phyloP scores from a whole-genome alignment of 495 filamentous ascomycete genomes.

The Neurospora hispaniola region DNA sequence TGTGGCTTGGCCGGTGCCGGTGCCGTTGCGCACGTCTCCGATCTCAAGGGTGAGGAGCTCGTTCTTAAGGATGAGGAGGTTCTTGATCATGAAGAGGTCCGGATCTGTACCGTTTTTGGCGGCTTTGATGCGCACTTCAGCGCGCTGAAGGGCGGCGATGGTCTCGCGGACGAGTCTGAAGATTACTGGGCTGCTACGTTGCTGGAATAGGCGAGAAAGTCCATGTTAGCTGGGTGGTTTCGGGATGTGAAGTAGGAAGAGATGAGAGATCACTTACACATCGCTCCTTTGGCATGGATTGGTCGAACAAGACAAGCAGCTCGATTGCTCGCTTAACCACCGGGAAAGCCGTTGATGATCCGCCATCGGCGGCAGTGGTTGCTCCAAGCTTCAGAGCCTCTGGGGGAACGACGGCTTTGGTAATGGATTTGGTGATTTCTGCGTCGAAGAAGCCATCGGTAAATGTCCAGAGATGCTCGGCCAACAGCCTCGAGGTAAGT shows the following conservation, averaged over 20 bases:
- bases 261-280: slow-evolving; percentile 47
- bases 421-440: slow-evolving; percentile 40
- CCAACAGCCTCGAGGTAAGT: slow-evolving; percentile 47
- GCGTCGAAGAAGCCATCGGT: slow-evolving; percentile 40
- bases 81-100: slow-evolving; percentile 82
- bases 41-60: slow-evolving; percentile 90
- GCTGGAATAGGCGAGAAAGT: slow-evolving; percentile 28
- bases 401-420: slow-evolving; percentile 29
- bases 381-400: slow-evolving; percentile 35
- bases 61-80: slow-evolving; percentile 82
- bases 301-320: slow-evolving; percentile 75
- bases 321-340: slow-evolving; percentile 70
- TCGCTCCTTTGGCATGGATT: slow-evolving; percentile 49
- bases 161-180: slow-evolving; percentile 37
- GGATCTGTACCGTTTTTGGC: slow-evolving; percentile 42
- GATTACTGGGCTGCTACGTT: slow-evolving; percentile 41
- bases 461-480: slow-evolving; percentile 42
- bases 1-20: slow-evolving; percentile 19
- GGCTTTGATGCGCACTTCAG: slow-evolving; percentile 38
- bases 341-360: slow-evolving; percentile 46
- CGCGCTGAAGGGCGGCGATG: slow-evolving; percentile 39
- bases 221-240: slow-evolving; percentile 25
- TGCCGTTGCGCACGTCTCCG: slow-evolving; percentile 64
- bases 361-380: slow-evolving; percentile 23
- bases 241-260: neutral